Base-by-base conservation (phyloP, 2,329 filamentous ascomycete genomes). In the Dothideomycetes sp. region DNA sequence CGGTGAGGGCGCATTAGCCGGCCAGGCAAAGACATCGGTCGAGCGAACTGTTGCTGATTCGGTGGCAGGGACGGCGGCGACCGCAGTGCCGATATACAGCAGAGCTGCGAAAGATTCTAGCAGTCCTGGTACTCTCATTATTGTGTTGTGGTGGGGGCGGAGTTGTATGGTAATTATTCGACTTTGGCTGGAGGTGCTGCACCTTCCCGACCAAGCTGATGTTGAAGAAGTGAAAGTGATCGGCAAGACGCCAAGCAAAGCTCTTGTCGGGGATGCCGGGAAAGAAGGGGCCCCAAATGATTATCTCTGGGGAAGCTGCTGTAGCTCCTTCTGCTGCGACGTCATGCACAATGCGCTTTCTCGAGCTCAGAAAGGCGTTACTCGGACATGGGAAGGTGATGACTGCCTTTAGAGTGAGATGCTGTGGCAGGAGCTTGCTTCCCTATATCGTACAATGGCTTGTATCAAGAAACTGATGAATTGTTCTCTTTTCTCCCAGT, bases 11-110 rank as follows among this genome's bases (percentile, higher is more conserved):
- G 51, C 52, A 38, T 55, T 53, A 22, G 57, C 41, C 5, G 60
- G 58, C 58, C 58, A 62, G 40, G 55, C 57, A 50, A 55, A 55
- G 49, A 63, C 47, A 45, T 56, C 53, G 47, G 22, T 16, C 19
- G 37, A 32, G 29, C 29, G 37, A 19, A 60, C 46, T 22, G 46
- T 50, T n/a, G n/a, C n/a, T n/a, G n/a, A n/a, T n/a, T n/a, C n/a
- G 33, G 49, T 51, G 25, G 53, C 47, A 10, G 47, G 43, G 19
- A 55, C 51, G 22, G 45, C 40, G 24, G 50, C 47, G 37, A 54
- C 45, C 24, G 63, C 56, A 50, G 60, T 45, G 39, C 20, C 29
- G 11, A 31, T 19, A 18, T 24, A 42, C 24, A 42, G 39, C 19
- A 42, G 24, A 10, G 31, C 32, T 42, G 32, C 19, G 9, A 42